phyloP scores from a whole-genome alignment of 495 filamentous ascomycete species.

The Beverwykella pulmonaria region DNA sequence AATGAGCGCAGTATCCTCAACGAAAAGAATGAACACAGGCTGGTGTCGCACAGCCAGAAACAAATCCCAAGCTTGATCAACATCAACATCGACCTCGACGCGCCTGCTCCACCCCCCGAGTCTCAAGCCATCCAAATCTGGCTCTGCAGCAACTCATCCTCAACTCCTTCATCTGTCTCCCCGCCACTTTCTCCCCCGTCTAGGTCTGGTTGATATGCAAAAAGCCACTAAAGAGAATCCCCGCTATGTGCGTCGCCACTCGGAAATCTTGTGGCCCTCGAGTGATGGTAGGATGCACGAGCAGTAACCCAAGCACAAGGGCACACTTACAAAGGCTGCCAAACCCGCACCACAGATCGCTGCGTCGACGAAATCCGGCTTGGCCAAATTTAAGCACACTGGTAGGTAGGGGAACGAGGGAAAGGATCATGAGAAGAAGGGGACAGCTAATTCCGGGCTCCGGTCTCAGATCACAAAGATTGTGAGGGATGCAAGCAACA shows the following conservation, averaged over 20 bases:
- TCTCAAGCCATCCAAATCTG: background rate
- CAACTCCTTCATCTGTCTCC: background rate
- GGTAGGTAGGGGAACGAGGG: background rate
- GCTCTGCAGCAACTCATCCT: background rate
- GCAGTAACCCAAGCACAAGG: background rate
- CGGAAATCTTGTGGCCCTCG: background rate
- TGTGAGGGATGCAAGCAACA: too few species aligned
- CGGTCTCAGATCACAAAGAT: too few species aligned
- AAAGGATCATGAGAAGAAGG: background rate
- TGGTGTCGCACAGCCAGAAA: background rate
- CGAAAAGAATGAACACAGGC: background rate
- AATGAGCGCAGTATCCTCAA: background rate
- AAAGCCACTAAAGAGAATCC: background rate
- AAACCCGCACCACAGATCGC: background rate
- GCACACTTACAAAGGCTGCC: background rate
- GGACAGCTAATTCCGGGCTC: too few species aligned
- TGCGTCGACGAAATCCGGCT: background rate
- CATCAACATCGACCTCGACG: background rate
- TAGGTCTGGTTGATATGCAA: background rate
- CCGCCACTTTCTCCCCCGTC: background rate
- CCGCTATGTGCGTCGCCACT: background rate
- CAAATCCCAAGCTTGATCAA: background rate
- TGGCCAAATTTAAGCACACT: background rate
- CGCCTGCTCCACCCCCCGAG: background rate
- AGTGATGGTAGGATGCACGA: background rate